phyloP scores from a whole-genome alignment of 2,329 filamentous ascomycete species.

The Macrophomina tecta region DNA sequence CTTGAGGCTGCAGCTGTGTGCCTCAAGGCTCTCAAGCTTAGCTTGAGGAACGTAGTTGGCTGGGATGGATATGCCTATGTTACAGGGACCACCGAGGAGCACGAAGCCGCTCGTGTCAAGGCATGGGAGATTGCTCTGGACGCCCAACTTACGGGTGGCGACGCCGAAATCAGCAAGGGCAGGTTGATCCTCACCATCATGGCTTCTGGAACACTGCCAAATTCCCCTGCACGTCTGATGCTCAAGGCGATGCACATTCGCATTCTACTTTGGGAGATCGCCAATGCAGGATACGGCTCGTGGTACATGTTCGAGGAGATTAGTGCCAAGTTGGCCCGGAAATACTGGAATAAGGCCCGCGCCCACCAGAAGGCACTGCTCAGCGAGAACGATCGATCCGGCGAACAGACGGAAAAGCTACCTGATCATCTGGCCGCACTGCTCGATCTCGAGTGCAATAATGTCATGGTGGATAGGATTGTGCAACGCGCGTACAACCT shows the following conservation, averaged over 20 bases:
- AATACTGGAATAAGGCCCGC: constrained; percentile 82
- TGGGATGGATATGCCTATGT: constrained; percentile 77
- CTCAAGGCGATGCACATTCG: constrained; percentile 90
- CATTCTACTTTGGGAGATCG: constrained; percentile 82
- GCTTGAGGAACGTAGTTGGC: constrained; percentile 78
- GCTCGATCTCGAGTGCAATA: constrained; percentile 79
- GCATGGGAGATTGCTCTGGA: constrained; percentile 94
- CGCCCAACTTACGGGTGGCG: constrained; percentile 88
- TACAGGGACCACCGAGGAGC: constrained; percentile 80
- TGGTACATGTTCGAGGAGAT: constrained; percentile 70
- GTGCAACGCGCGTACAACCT: constrained; percentile 88
- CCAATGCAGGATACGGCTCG: constrained; percentile 69
- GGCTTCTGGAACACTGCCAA: constrained; percentile 83
- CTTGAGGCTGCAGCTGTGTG: constrained; percentile 82
- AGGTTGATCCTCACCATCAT: constrained; percentile 84
- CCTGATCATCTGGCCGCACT: constrained; percentile 78
- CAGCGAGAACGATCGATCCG: constrained; percentile 35
- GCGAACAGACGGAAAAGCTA: constrained; percentile 63
- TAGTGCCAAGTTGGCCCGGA: constrained; percentile 74
- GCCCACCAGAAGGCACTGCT: constrained; percentile 61
- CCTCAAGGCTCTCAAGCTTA: constrained; percentile 82
- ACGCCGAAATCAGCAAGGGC: constrained; percentile 86
- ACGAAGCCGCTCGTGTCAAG: constrained; percentile 85
- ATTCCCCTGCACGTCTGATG: constrained; percentile 84
- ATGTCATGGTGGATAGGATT: constrained; percentile 78